Conservation (phyloP, 2,329 filamentous ascomycete genomes). For the Claviceps africana region DNA sequence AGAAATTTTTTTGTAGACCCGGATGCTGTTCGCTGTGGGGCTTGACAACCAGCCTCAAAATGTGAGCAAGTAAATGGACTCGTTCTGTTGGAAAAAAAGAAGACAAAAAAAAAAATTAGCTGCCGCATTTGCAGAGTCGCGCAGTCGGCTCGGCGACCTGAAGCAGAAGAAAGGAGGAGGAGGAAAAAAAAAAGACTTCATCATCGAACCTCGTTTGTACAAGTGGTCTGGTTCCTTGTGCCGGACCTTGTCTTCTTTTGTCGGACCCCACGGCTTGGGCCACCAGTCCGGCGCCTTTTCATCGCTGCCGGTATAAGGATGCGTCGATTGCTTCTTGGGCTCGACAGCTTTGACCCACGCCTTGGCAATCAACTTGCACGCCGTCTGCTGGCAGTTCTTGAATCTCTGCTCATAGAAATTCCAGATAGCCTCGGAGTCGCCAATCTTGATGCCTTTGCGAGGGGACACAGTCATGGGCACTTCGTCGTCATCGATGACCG, state of each 20-base stretch:
- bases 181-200: background rate
- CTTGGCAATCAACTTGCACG: constrained; percentile 60
- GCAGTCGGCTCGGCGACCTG: background rate
- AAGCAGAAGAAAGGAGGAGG: background rate
- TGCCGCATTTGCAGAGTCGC: background rate
- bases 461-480: constrained; percentile 24
- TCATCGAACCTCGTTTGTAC: constrained; percentile 45
- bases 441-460: constrained; percentile 35
- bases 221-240: constrained; percentile 65
- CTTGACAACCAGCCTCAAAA: constrained; percentile 42
- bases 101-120: background rate
- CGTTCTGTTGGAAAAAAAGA: constrained; percentile 31
- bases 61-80: constrained; percentile 43
- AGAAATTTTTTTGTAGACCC: constrained; percentile 36
- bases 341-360: constrained; percentile 63
- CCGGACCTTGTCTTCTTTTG: constrained; percentile 40
- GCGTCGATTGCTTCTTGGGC: constrained; percentile 62
- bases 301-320: constrained; percentile 55
- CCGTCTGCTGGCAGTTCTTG: constrained; percentile 53
- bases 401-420: constrained; percentile 48
- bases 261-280: constrained; percentile 41
- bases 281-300: constrained; percentile 53
- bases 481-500: constrained; percentile 26
- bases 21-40: constrained; percentile 34
- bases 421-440: constrained; percentile 39